Evolutionary conservation across 768 basidiomycete genomes (phyloP), one percentile per base, ranked within the genome.

Genomic region (Tylopilus sp.): DNA sequence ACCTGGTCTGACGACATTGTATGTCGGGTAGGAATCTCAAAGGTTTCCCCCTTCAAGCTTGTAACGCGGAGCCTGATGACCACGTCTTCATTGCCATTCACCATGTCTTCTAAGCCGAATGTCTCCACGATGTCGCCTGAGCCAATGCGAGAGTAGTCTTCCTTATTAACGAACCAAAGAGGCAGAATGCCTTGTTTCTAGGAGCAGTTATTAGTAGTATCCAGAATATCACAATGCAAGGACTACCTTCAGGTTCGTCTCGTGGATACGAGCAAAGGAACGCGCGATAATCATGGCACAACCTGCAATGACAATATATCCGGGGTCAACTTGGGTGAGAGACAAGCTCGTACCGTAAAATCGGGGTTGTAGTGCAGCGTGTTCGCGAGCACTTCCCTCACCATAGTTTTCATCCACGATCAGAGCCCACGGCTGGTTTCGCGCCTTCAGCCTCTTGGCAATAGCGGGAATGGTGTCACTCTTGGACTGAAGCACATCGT

Each of bases 141-240:
- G 10, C 82, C 85, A 60, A 99, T 92, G 41, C 80, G 83, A 44
- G 74, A 69, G 69, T 99, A 98, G 71, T 98, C 94, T 8, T 74
- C 69, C 68, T 91, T 91, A 69, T 97, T 79, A 7, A 73, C 80
- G 64, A 98, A 91, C 87, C 93, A 97, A n/a, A 98, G 75, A 13
- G 97, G 97, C 18, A 99, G 78, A 44, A 99, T 75, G 30, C 97
- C 97, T 81, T 99, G 97, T 82, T 99, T 99, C 91, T 95, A 66
- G 21, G 52, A 20, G 40, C 13, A 20, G 25, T 40, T 39, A 18
- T 67, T 23, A 59, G 44, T 17, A n/a, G 0, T 18, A 22, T 40
- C 36, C 3, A n/a, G 26, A 15, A 41, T 1, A 11, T 21, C 30
- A 35, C 15, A 39, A 6, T 30, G 12, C 25, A 26, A 7, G 38